A percentile compares a stretch with the other conserved stretches of the same genome.
Conservation (phyloP, 768 basidiomycete species). For the Crassisporium funariophilum region DNA sequence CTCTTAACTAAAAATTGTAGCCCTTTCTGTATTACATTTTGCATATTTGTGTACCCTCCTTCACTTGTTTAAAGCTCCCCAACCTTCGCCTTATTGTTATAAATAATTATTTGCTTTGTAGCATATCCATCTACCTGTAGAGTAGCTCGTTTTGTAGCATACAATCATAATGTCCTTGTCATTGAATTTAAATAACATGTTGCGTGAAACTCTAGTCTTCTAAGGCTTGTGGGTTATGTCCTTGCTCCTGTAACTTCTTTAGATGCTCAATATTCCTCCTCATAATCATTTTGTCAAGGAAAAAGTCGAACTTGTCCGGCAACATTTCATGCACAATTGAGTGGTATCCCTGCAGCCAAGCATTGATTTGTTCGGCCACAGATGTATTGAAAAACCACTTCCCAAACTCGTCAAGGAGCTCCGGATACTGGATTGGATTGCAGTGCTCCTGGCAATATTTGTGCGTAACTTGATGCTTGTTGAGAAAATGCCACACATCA, state of each 20-base stretch:
- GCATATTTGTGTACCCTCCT: too few species aligned
- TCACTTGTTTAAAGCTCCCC: too few species aligned
- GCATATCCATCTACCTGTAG: too few species aligned
- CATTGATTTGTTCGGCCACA: conserved; percentile 37
- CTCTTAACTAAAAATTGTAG: too few species aligned
- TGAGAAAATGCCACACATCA: conserved; percentile 3
- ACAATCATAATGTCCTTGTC: too few species aligned
- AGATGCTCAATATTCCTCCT: conserved; percentile 11
- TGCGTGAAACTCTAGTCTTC: too few species aligned
- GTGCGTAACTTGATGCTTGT: neutral
- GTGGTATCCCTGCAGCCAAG: conserved; percentile 36
- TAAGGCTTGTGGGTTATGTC: too few species aligned
- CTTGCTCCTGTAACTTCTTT: neutral
- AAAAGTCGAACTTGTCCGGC: conserved; percentile 31
- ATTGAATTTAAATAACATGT: too few species aligned
- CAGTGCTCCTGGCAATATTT: conserved; percentile 9
- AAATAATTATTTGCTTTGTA: too few species aligned
- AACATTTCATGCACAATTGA: conserved; percentile 35
- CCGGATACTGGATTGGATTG: conserved; percentile 15
- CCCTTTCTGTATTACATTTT: too few species aligned
- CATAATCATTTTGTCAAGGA: conserved; percentile 37
- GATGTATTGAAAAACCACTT: conserved; percentile 21
- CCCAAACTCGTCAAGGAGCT: conserved; percentile 17
- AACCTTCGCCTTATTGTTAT: too few species aligned
- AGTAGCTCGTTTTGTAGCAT: too few species aligned